Percentiles rank a stretch among this genome's conserved stretches.
Conservation (phyloP, 1,139 yeast species). For the Debaryomyces coudertii region DNA sequence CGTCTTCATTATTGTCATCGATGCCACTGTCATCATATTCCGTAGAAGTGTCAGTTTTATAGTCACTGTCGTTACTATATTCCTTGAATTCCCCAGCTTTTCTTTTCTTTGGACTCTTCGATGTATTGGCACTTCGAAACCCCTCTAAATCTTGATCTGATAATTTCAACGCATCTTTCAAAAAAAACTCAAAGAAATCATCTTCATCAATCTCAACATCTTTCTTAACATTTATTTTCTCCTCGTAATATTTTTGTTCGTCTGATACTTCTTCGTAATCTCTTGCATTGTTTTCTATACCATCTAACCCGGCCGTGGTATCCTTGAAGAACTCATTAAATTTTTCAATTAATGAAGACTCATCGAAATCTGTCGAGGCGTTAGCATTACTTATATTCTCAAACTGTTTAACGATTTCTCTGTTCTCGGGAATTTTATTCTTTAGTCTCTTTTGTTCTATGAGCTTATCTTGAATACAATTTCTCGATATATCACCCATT, state of each 20-base stretch:
- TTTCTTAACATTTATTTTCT: slow-evolving; percentile 14
- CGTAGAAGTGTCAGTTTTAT: slow-evolving; percentile 19
- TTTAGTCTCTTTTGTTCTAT: slow-evolving; percentile 9
- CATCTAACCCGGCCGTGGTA: slow-evolving; percentile 14
- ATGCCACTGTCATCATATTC: slow-evolving; percentile 22
- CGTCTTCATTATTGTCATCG: slow-evolving; percentile 16
- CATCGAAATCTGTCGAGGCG: slow-evolving; percentile 6
- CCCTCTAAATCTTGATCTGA: slow-evolving; percentile 40
- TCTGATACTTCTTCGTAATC: slow-evolving; percentile 12
- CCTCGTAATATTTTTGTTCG: slow-evolving; percentile 13
- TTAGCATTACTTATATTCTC: not conserved
- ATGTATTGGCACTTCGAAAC: slow-evolving; percentile 12
- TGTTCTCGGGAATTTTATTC: slow-evolving; percentile 5
- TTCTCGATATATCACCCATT: slow-evolving; percentile 10
- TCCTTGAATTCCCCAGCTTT: slow-evolving; percentile 14
- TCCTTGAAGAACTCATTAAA: slow-evolving; percentile 17
- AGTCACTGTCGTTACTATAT: slow-evolving; percentile 27
- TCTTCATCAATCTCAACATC: slow-evolving; percentile 55
- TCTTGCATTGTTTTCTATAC: slow-evolving; percentile 14
- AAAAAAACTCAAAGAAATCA: slow-evolving; percentile 63
- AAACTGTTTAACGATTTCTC: not conserved
- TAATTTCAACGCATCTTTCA: slow-evolving; percentile 53
- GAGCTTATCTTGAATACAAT: slow-evolving; percentile 11
- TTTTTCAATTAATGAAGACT: slow-evolving; percentile 14
- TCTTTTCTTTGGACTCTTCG: slow-evolving; percentile 12